Evolutionary conservation across 257 asterid species (phyloP).

Genomic region (Thymus mandschuricus): DNA sequence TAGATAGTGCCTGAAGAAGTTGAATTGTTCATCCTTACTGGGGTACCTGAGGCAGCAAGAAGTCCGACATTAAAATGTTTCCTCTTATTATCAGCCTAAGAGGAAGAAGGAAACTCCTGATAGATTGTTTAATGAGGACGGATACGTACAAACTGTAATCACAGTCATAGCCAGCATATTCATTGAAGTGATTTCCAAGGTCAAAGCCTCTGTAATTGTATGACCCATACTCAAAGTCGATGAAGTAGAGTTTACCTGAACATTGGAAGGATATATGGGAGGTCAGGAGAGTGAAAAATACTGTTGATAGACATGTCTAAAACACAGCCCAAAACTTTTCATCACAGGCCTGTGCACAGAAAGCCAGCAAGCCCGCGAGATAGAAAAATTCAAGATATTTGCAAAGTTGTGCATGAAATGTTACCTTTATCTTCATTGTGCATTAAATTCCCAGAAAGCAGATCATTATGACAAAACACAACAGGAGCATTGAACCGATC

Average conservation of each 20-base stretch:
- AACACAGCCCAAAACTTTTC: constrained; percentile 6
- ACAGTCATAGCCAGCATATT: constrained; percentile 98
- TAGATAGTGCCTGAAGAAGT: constrained; percentile 88
- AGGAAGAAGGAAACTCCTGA: constrained; percentile 12
- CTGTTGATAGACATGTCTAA: constrained; percentile 17
- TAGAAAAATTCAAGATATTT: not conserved
- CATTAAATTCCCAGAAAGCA: constrained; percentile 96
- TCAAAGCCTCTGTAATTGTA: constrained; percentile 95
- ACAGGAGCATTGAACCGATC: constrained; percentile 72
- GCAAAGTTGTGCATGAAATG: constrained; percentile 23
- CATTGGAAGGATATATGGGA: constrained; percentile 30
- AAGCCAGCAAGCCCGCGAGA: constrained; percentile 3
- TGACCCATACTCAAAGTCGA: constrained; percentile 96
- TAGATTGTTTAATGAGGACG: constrained; percentile 23
- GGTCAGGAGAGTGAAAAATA: constrained; percentile 18
- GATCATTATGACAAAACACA: constrained; percentile 82
- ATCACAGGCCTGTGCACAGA: constrained; percentile 9
- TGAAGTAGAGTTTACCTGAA: constrained; percentile 90
- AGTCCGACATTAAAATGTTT: constrained; percentile 10
- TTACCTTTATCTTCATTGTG: constrained; percentile 84
- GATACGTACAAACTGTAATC: constrained; percentile 78
- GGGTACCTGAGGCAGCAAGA: constrained; percentile 69
- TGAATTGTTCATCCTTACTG: constrained; percentile 64
- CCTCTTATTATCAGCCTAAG: constrained; percentile 20
- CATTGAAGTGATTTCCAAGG: constrained; percentile 98